A percentile compares a stretch with the other conserved stretches of the same genome.
Conservation (phyloP, 2,329 filamentous ascomycete species). For the Penicillium thymicola region DNA sequence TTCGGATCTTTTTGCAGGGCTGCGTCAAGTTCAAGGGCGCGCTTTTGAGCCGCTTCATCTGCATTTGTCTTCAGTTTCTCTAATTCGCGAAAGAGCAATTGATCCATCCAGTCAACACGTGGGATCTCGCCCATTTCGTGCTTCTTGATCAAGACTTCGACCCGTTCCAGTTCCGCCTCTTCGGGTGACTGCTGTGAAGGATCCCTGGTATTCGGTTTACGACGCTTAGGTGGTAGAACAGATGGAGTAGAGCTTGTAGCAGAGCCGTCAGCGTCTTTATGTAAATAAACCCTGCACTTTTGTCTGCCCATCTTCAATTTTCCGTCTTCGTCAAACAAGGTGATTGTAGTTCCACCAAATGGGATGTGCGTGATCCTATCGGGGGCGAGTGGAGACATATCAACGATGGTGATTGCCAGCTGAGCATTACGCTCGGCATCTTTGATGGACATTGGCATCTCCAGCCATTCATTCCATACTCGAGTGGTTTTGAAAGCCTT, state of each 20-base stretch:
- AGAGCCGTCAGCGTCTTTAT: slow-evolving; percentile 80
- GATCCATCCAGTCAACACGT: slow-evolving; percentile 90
- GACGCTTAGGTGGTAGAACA: slow-evolving; percentile 54
- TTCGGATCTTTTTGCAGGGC: slow-evolving; percentile 19
- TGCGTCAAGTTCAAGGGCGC: slow-evolving; percentile 40
- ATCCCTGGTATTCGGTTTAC: slow-evolving; percentile 48
- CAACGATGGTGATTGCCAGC: slow-evolving; percentile 92
- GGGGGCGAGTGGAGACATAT: slow-evolving; percentile 76
- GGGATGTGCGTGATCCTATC: slow-evolving; percentile 72
- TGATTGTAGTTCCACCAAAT: slow-evolving; percentile 89
- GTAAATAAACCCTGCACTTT: slow-evolving; percentile 81
- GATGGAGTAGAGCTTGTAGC: slow-evolving; percentile 77
- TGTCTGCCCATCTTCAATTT: slow-evolving; percentile 88
- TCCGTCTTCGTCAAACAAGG: slow-evolving; percentile 89
- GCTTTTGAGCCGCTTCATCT: slow-evolving; percentile 62
- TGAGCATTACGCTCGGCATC: slow-evolving; percentile 77
- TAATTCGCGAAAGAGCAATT: slow-evolving; percentile 84
- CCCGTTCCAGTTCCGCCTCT: slow-evolving; percentile 80
- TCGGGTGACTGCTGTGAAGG: slow-evolving; percentile 57
- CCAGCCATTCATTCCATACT: slow-evolving; percentile 95
- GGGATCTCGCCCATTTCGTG: slow-evolving; percentile 97
- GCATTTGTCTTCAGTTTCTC: slow-evolving; percentile 70
- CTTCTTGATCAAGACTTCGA: slow-evolving; percentile 91
- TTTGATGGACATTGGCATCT: slow-evolving; percentile 78
- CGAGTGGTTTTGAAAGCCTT: slow-evolving; percentile 72